Conservation (phyloP, 495 filamentous ascomycete species). For the Penicillium dipodomyicola region DNA sequence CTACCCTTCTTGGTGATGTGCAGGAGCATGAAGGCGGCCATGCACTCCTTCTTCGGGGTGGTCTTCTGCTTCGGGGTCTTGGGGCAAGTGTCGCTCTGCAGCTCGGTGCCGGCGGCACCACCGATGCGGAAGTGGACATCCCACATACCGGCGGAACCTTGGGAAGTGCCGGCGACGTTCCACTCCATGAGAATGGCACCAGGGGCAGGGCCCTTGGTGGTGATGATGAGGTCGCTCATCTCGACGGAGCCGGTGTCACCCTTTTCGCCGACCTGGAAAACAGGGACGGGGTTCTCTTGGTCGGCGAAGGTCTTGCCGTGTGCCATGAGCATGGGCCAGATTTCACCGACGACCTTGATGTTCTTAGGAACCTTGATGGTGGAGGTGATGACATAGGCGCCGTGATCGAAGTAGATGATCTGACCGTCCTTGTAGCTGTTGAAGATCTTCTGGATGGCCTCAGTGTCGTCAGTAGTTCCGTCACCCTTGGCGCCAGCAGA, state of each 20-base stretch:
- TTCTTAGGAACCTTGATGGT: conserved; percentile 74
- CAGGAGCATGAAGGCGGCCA: conserved; percentile 76
- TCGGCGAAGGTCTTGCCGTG: conserved; percentile 70
- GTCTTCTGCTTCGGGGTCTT: conserved; percentile 59
- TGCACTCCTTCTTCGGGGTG: conserved; percentile 56
- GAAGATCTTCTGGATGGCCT: conserved; percentile 67
- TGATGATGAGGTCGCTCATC: conserved; percentile 70
- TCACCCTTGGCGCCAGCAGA: conserved; percentile 75
- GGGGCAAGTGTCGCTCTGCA: conserved; percentile 71
- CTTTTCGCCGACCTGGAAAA: conserved; percentile 69
- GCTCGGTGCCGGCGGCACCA: conserved; percentile 73
- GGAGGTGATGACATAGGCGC: conserved; percentile 78
- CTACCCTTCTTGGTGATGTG: conserved; percentile 70
- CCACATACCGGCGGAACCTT: conserved; percentile 80
- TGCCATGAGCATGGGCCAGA: conserved; percentile 87
- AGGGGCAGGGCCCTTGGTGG: conserved; percentile 65
- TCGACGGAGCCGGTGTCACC: conserved; percentile 79
- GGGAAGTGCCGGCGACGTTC: conserved; percentile 68
- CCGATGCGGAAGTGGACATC: conserved; percentile 87
- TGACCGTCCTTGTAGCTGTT: conserved; percentile 57
- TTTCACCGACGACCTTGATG: conserved; percentile 77
- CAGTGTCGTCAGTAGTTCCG: conserved; percentile 58
- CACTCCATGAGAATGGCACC: conserved; percentile 89
- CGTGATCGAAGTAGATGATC: conserved; percentile 89
- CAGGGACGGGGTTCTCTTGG: conserved; percentile 59